A percentile compares a stretch with the other conserved stretches of the same genome.
Evolutionary conservation across 306 rosid genomes (phyloP).

Genomic region (Inga laurina): DNA sequence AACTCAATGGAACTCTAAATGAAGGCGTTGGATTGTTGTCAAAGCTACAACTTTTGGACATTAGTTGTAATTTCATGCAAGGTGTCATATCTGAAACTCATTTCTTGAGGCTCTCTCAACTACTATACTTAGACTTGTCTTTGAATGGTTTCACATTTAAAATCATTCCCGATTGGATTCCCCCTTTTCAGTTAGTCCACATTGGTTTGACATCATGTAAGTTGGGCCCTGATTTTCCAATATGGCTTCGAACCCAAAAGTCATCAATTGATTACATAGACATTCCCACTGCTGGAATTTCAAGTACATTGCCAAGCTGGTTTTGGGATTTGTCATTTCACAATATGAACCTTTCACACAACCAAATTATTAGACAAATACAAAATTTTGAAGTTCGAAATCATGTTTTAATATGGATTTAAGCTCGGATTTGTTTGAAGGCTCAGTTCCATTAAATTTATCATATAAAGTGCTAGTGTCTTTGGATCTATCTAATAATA

Average conservation of each 20-base stretch:
- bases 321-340: background rate
- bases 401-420: rapidly evolving
- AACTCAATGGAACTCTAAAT: background rate
- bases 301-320: background rate
- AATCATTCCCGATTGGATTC: background rate
- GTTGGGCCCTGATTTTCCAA: slow-evolving; percentile 17
- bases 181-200: background rate
- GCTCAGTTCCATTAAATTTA: background rate
- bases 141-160: background rate
- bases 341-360: background rate
- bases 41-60: background rate
- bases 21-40: slow-evolving; percentile 1
- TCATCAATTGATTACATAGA: rapidly evolving
- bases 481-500: background rate
- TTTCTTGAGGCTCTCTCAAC: background rate
- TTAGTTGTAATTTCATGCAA: background rate
- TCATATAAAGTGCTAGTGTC: too few relatives aligned
- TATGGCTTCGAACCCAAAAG: slow-evolving; percentile 12
- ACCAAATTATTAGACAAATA: background rate
- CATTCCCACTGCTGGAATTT: background rate
- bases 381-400: too few relatives aligned
- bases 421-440: background rate
- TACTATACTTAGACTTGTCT: rapidly evolving
- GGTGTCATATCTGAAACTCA: slow-evolving; percentile 1
- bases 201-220: background rate